Base-by-base conservation (phyloP, 257 asterid species). In the Fraxinus anomala region DNA sequence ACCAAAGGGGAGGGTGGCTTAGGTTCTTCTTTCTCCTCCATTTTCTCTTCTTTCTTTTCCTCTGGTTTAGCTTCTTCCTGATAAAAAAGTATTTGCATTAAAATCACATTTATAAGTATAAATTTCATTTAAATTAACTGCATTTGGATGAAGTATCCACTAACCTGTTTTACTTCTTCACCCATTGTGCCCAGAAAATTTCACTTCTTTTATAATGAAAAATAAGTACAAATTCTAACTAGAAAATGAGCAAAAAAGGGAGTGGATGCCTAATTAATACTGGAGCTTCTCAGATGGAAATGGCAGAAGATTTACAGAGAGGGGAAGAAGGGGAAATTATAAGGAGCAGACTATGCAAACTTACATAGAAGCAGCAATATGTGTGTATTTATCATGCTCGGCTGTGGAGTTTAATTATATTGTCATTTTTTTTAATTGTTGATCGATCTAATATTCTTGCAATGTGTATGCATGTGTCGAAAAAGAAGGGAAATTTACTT, bases 1-100 rank as follows among this genome's bases (percentile, higher is more conserved):
- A 94, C 93, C 44, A 89, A 81, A n/a, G 96, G 96, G 0, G 82
- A 51, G 5, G 90, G 93, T 36, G 92, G 91, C 66, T 91, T 89
- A 0, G 96, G 79, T 56, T 87, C 93, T 82, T 84, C 78, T 59
- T 83, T 77, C 80, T 78, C 77, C 34, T 80, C 90, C 75, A 14
- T 40, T n/a, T 83, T 73, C 30, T 87, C 85, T 73, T 80, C 85
- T 49, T 82, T 76, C 65, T 82, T 77, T 65, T 83, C 85, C 17
- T 85, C 88, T 37, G 70, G 72, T 33, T 87, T 88, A 3, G 59
- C 40, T 13, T 83, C 88, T 79, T 85, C 89, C 87, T 82, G 82
- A 76, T 13, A 73, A 77, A 67, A 23, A 19, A 0, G 42, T 49
- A 9, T 33, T 19, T 42, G 6, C 33, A 30, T 33, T 17, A 1